Conservation (phyloP, 805 yeast genomes). For the Kluyveromyces lactis region DNA sequence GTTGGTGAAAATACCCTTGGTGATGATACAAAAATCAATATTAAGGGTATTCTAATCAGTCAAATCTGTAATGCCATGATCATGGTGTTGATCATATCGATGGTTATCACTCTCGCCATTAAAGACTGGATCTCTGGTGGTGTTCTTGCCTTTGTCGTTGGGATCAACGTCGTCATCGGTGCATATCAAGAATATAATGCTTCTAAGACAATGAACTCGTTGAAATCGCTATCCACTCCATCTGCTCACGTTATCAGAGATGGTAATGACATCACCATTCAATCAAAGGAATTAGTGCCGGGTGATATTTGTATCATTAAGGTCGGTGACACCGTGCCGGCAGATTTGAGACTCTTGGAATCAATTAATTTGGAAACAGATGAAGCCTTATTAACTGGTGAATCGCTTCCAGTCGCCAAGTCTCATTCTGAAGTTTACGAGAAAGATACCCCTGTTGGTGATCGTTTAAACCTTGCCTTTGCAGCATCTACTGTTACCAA, state of each 20-base stretch:
- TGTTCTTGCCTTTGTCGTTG: conserved; percentile 80
- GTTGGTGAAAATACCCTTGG: conserved; percentile 77
- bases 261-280: conserved; percentile 60
- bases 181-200: conserved; percentile 93
- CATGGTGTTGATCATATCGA: conserved; percentile 79
- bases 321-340: conserved; percentile 95
- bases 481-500: conserved; percentile 96
- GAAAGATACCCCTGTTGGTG: conserved; percentile 46
- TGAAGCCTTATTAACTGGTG: conserved; percentile 93
- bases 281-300: conserved; percentile 83
- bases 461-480: conserved; percentile 70
- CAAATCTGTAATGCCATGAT: conserved; percentile 92
- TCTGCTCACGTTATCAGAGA: conserved; percentile 82
- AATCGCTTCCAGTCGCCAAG: conserved; percentile 78
- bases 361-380: conserved; percentile 78
- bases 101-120: conserved; percentile 76
- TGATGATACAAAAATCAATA: conserved; percentile 68
- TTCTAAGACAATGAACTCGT: conserved; percentile 87
- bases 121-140: conserved; percentile 93
- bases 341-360: conserved; percentile 74
- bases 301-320: conserved; percentile 87
- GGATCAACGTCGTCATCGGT: conserved; percentile 90
- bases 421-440: conserved; percentile 34
- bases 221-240: conserved; percentile 88
- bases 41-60: conserved; percentile 63